Percentiles rank a stretch among this genome's conserved stretches.
phyloP scores from a whole-genome alignment of 2,329 filamentous ascomycete species.

The Septoria petroselini region DNA sequence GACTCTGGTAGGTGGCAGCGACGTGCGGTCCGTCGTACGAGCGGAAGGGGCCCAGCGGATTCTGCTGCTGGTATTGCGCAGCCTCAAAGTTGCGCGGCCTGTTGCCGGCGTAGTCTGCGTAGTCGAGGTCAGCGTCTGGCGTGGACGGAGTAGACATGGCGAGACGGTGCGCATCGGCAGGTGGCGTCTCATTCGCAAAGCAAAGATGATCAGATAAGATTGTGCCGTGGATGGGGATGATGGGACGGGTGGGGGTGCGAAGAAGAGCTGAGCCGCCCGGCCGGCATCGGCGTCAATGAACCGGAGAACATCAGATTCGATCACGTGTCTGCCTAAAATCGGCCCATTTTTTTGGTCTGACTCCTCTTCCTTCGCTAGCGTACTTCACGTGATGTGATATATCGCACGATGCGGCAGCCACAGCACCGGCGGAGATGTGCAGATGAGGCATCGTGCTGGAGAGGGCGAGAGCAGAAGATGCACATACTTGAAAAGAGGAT shows the following conservation, averaged over 20 bases:
- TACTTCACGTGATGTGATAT: no score
- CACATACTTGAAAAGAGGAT: no score
- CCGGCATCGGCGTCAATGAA: slow-evolving; percentile 9
- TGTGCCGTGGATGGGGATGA: slow-evolving; percentile 12
- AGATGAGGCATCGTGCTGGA: no score
- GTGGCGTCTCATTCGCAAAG: slow-evolving; percentile 17
- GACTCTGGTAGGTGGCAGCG: no score
- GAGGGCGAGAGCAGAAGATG: no score
- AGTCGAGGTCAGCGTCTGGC: slow-evolving; percentile 23
- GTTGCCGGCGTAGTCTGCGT: slow-evolving; percentile 15
- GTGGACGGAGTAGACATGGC: slow-evolving; percentile 19
- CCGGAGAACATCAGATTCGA: background rate
- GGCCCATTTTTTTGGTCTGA: no score
- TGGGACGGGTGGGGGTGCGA: background rate
- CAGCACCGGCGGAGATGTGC: no score
- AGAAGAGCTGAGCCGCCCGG: background rate
- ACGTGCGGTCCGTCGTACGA: background rate
- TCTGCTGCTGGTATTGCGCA: background rate
- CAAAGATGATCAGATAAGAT: slow-evolving; percentile 33
- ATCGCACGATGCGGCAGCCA: no score
- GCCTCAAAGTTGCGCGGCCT: background rate
- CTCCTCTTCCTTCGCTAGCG: no score
- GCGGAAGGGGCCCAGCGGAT: background rate
- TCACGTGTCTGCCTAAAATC: background rate
- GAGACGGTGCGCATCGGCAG: slow-evolving; percentile 11